A percentile compares a stretch with the other conserved stretches of the same genome.
These are phyloP conservation scores for Lactarius vividus DNA, from an alignment of 768 basidiomycete species.

Conservation along the genomic window DNA sequence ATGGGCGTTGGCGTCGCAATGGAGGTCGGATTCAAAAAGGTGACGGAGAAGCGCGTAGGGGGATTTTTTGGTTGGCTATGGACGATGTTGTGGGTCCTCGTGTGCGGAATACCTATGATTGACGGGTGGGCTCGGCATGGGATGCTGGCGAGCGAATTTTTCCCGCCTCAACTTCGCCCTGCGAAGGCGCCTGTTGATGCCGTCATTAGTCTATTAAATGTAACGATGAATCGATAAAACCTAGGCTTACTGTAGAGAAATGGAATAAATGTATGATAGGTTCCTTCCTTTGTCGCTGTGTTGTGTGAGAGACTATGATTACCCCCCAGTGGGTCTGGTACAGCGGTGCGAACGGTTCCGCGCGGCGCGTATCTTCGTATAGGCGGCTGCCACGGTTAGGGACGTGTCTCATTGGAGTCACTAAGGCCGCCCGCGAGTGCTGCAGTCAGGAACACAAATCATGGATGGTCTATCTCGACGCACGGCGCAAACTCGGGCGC, in stretches of 20 bases:
- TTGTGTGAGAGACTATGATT: too few species aligned
- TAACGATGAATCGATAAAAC: background rate
- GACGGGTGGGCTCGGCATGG: slow-evolving; percentile 16
- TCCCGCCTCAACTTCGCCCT: background rate
- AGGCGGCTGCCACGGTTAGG: too few species aligned
- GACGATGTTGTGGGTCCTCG: slow-evolving; percentile 36
- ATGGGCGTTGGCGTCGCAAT: slow-evolving; percentile 34
- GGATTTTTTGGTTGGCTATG: slow-evolving; percentile 54
- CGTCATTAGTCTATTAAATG: background rate
- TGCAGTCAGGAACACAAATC: background rate
- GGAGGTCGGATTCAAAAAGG: slow-evolving; percentile 46
- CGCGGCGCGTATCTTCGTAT: too few species aligned
- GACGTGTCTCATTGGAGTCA: too few species aligned
- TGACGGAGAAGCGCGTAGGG: slow-evolving; percentile 44
- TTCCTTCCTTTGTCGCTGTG: too few species aligned
- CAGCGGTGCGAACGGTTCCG: too few species aligned
- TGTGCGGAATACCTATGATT: background rate
- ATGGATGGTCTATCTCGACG: background rate
- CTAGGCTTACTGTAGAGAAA: too few species aligned
- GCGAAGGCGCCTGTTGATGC: background rate
- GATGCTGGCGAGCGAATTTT: slow-evolving; percentile 10
- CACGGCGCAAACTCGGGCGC: background rate
- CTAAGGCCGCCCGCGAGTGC: too few species aligned
- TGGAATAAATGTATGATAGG: too few species aligned
- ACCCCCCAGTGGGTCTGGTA: too few species aligned